phyloP scores from a whole-genome alignment of 371 early-diverging fungal species.

The Zychaea mexicana region DNA sequence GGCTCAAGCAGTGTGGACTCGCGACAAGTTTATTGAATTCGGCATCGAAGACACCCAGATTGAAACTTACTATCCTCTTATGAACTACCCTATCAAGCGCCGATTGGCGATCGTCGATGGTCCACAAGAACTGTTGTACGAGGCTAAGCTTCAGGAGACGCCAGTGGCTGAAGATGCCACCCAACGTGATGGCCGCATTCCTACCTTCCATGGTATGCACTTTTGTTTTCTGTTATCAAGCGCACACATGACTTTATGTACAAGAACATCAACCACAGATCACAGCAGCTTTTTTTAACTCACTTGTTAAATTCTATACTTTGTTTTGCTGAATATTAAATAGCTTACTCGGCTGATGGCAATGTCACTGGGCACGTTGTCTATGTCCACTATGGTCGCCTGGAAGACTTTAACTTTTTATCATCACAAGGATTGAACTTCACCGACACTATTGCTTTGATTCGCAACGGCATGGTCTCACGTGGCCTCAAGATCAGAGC shows the following conservation, averaged over 20 bases:
- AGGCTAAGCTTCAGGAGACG: slow-evolving; percentile 59
- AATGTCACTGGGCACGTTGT: slow-evolving; percentile 65
- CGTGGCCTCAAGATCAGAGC: slow-evolving; percentile 60
- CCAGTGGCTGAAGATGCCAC: slow-evolving; percentile 54
- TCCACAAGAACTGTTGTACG: slow-evolving; percentile 40
- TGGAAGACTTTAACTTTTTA: slow-evolving; percentile 56
- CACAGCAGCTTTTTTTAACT: neutral
- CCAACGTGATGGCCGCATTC: slow-evolving; percentile 48
- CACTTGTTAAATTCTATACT: neutral
- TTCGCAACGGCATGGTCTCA: slow-evolving; percentile 58
- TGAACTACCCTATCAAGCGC: slow-evolving; percentile 61
- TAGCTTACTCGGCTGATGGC: slow-evolving; percentile 59
- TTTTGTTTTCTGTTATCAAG: neutral
- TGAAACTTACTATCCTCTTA: slow-evolving; percentile 60
- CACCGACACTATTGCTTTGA: slow-evolving; percentile 54
- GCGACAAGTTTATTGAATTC: slow-evolving; percentile 44
- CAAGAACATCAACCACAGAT: neutral
- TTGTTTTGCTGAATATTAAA: no score
- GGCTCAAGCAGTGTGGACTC: slow-evolving; percentile 57
- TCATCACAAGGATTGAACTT: slow-evolving; percentile 42
- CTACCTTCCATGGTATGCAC: slow-evolving; percentile 60
- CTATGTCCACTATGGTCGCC: slow-evolving; percentile 65
- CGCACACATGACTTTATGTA: no score
- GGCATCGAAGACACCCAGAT: slow-evolving; percentile 54
- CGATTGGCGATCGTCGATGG: slow-evolving; percentile 55